phyloP scores from a whole-genome alignment of 2,329 filamentous ascomycete species.

The Sordariomycetes sp. region DNA sequence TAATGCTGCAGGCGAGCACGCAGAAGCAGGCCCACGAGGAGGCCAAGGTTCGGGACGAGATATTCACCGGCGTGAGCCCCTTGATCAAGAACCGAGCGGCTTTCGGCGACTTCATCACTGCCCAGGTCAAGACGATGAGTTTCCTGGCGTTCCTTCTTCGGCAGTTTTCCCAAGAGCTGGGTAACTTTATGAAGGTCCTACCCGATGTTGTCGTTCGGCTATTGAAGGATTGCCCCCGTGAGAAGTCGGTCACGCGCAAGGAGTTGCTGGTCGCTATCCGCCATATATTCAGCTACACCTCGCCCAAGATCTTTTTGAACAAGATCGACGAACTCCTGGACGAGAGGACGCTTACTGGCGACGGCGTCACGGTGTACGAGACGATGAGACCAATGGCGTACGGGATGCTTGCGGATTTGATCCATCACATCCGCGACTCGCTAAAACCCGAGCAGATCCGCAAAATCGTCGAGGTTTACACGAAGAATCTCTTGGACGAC shows the following conservation, averaged over 20 bases:
- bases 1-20: slow-evolving; percentile 79
- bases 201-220: slow-evolving; percentile 84
- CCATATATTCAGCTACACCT: slow-evolving; percentile 99
- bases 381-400: slow-evolving; percentile 92
- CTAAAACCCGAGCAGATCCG: slow-evolving; percentile 83
- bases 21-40: slow-evolving; percentile 87
- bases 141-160: slow-evolving; percentile 88
- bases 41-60: slow-evolving; percentile 62
- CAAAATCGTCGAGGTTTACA: slow-evolving; percentile 94
- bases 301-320: slow-evolving; percentile 81
- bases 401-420: slow-evolving; percentile 95
- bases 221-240: slow-evolving; percentile 83
- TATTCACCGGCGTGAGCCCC: slow-evolving; percentile 86
- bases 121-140: slow-evolving; percentile 98
- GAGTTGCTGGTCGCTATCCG: slow-evolving; percentile 92
- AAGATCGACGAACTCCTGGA: slow-evolving; percentile 95
- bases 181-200: slow-evolving; percentile 74
- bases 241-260: slow-evolving; percentile 87
- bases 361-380: slow-evolving; percentile 92
- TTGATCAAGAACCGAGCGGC: slow-evolving; percentile 87
- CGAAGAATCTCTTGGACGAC: slow-evolving; percentile 85
- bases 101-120: slow-evolving; percentile 95
- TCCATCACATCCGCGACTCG: slow-evolving; percentile 91
- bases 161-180: slow-evolving; percentile 74
- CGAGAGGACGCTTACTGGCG: slow-evolving; percentile 85